Percentiles rank a stretch among this genome's conserved stretches.
These are phyloP conservation scores for Acanthamoeba sp. DNA, from an alignment of 208 protist genomes.

Conservation along the genomic window DNA sequence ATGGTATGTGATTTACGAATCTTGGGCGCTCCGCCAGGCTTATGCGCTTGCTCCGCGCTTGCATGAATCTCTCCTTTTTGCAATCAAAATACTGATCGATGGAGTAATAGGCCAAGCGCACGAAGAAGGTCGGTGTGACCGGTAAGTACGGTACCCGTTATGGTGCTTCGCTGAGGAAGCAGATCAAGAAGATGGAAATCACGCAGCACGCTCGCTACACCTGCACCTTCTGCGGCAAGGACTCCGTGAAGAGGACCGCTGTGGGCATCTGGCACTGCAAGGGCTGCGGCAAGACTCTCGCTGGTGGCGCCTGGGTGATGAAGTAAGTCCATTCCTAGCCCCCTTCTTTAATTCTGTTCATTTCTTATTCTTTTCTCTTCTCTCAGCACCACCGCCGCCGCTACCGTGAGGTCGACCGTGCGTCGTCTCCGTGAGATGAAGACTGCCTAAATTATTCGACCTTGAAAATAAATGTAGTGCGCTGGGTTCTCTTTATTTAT, in stretches of 20 bases:
- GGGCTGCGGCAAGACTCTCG: conserved; percentile 96
- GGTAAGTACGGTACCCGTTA: conserved; percentile 99
- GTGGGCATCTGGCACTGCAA: conserved; percentile 99
- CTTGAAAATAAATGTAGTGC: conserved; percentile 47
- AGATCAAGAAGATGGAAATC: conserved; percentile 99
- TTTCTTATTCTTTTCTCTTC: conserved; percentile 75
- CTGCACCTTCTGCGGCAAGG: conserved; percentile 99
- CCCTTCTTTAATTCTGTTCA: conserved; percentile 1
- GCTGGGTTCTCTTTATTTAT: conserved; percentile 26
- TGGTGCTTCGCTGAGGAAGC: conserved; percentile 99
- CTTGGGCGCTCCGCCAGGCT: background rate
- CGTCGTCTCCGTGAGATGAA: conserved; percentile 97
- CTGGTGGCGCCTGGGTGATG: conserved; percentile 98
- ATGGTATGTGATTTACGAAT: conserved; percentile 26
- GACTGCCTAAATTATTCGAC: conserved; percentile 1
- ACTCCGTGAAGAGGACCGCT: conserved; percentile 96
- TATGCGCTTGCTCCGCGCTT: background rate
- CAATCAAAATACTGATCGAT: background rate
- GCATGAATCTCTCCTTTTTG: background rate
- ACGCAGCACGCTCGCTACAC: conserved; percentile 98
- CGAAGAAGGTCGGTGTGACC: conserved; percentile 99
- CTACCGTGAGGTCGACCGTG: conserved; percentile 97
- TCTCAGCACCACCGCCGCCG: conserved; percentile 94
- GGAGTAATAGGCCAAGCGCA: conserved; percentile 95
- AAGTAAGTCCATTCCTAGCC: conserved; percentile 73